Percentiles rank a stretch among this genome's conserved stretches.
Conservation (phyloP, 352 stramenopile genomes). For the Stephanocyclus meneghinianus region DNA sequence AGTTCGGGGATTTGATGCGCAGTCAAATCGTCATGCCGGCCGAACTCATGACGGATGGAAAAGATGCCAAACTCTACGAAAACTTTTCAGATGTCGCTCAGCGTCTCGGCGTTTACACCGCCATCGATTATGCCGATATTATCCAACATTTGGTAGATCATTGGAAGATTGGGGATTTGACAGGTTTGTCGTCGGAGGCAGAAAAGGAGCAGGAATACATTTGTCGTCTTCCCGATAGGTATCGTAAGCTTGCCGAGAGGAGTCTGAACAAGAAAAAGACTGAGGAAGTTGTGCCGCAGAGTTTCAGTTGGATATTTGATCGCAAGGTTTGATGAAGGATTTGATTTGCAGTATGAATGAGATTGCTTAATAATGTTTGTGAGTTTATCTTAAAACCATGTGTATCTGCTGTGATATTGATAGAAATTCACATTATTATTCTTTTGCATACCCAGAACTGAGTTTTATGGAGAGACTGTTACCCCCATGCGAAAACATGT, state of each 20-base stretch:
- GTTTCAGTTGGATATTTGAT: conserved; percentile 81
- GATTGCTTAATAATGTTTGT: conserved; percentile 6
- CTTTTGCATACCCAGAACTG: neutral
- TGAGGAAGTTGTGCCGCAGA: conserved; percentile 52
- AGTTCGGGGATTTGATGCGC: conserved; percentile 82
- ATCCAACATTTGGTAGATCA: conserved; percentile 76
- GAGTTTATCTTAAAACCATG: neutral
- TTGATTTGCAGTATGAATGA: neutral
- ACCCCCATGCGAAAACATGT: too few species aligned
- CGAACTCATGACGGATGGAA: conserved; percentile 81
- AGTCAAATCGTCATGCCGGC: conserved; percentile 83
- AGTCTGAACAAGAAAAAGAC: conserved; percentile 83
- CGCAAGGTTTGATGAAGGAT: conserved; percentile 28
- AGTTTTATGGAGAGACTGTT: too few species aligned
- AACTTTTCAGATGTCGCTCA: conserved; percentile 80
- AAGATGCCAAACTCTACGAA: conserved; percentile 72
- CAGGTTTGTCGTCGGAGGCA: conserved; percentile 62
- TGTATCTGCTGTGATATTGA: too few species aligned
- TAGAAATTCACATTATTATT: neutral
- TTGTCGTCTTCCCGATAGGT: conserved; percentile 74
- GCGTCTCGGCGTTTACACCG: conserved; percentile 80
- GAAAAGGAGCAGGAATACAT: conserved; percentile 82
- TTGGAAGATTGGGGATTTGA: conserved; percentile 79
- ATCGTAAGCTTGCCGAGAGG: conserved; percentile 77
- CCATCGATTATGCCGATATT: conserved; percentile 83